Conservation (phyloP, 257 asterid genomes). For the Capsicum chinense region DNA sequence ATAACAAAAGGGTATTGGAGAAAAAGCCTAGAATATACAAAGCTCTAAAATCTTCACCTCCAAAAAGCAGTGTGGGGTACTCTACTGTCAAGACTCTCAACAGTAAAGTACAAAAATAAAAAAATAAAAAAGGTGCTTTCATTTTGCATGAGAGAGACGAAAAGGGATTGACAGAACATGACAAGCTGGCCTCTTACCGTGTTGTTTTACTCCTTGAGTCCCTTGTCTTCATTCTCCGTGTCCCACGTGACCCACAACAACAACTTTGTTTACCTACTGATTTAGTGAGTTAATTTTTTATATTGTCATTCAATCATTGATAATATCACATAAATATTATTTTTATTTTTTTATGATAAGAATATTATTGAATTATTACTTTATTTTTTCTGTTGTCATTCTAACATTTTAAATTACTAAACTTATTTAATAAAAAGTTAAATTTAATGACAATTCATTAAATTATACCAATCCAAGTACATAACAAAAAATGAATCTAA, state of each 20-base stretch:
- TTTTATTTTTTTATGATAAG: no score
- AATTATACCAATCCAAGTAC: no score
- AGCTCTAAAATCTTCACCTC: background rate
- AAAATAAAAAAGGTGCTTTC: background rate
- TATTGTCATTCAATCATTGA: no score
- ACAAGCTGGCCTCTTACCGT: slow-evolving; percentile 28
- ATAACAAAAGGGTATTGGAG: background rate
- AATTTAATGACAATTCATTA: no score
- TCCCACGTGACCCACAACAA: background rate
- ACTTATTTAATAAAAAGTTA: no score
- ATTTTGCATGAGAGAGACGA: slow-evolving; percentile 16
- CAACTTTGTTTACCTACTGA: background rate
- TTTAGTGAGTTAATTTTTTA: no score
- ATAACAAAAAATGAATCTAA: no score
- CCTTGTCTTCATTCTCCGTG: background rate
- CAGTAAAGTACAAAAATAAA: background rate
- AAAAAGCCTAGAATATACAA: background rate
- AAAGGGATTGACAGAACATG: slow-evolving; percentile 25
- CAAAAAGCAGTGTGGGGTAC: background rate
- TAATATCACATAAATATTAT: no score
- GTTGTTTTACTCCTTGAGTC: background rate
- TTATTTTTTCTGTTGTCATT: no score
- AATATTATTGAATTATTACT: no score
- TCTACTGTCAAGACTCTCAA: background rate
- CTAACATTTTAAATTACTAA: no score